Evolutionary conservation across 306 rosid genomes (phyloP).

Genomic region (Macrotyloma uniflorum): DNA sequence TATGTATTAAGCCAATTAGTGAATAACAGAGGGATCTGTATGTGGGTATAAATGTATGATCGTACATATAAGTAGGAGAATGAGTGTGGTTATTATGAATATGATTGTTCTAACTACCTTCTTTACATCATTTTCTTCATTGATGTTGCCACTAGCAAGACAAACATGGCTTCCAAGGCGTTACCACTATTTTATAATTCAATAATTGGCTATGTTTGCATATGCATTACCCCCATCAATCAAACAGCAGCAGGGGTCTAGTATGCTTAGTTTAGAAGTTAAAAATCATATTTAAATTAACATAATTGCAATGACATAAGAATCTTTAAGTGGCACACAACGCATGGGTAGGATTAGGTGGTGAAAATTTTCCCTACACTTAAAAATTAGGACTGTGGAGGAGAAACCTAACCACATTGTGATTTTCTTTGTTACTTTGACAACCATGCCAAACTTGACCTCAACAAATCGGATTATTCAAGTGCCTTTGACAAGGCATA

Average conservation of each 20-base stretch:
- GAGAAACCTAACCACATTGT: conserved; percentile 66
- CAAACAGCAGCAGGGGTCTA: conserved; percentile 28
- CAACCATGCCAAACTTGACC: conserved; percentile 54
- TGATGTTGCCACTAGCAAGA: conserved; percentile 42
- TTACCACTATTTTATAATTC: conserved; percentile 23
- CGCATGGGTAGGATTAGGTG: conserved; percentile 71
- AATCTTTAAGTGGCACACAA: conserved; percentile 53
- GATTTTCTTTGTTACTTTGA: conserved; percentile 59
- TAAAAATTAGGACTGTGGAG: conserved; percentile 37
- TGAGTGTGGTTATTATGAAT: conserved; percentile 25
- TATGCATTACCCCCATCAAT: conserved; percentile 33
- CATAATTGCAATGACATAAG: conserved; percentile 60
- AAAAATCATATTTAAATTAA: conserved; percentile 38
- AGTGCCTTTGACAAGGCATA: conserved; percentile 41
- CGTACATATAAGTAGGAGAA: background rate
- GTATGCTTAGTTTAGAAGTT: conserved; percentile 36
- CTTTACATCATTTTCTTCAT: conserved; percentile 38
- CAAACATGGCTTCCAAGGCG: conserved; percentile 33
- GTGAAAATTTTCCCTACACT: conserved; percentile 42
- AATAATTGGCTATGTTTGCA: conserved; percentile 26
- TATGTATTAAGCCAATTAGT: no score
- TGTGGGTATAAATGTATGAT: background rate
- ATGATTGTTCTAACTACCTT: conserved; percentile 37
- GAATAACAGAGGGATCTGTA: background rate
- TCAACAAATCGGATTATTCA: conserved; percentile 39